A percentile compares a stretch with the other conserved stretches of the same genome.
Evolutionary conservation across 2,329 filamentous ascomycete genomes (phyloP).

Genomic region (Phoma sp.): DNA sequence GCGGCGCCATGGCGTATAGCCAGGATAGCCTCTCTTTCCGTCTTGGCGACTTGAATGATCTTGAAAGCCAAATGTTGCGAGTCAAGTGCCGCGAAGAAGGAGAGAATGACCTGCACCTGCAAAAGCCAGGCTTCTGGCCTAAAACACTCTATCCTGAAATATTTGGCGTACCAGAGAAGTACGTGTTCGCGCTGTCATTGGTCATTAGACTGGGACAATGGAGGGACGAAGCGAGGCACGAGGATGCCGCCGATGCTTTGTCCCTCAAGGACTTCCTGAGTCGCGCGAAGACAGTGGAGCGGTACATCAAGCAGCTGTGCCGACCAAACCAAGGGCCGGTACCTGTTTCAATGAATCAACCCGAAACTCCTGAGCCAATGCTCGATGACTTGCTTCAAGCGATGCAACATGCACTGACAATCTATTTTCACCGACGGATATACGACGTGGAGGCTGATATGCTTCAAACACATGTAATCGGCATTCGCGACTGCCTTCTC

Average conservation of each 20-base stretch:
- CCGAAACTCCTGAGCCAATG: conserved; percentile 10
- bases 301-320: conserved; percentile 36
- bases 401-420: conserved; percentile 54
- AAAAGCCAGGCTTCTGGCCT: conserved; percentile 51
- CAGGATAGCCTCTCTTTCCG: conserved; percentile 47
- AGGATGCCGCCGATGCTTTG: conserved; percentile 9
- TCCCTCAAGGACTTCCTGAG: conserved; percentile 41
- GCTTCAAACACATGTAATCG: conserved; percentile 49
- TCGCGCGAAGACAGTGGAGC: conserved; percentile 46
- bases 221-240: conserved; percentile 43
- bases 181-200: conserved; percentile 40
- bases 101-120: conserved; percentile 56
- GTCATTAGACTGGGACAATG: conserved; percentile 55
- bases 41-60: conserved; percentile 38
- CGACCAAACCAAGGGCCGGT: background rate
- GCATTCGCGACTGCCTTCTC: conserved; percentile 49
- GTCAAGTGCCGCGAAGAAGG: conserved; percentile 50
- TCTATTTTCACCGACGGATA: conserved; percentile 58
- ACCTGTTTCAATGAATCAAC: background rate
- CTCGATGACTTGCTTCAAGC: conserved; percentile 47
- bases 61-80: conserved; percentile 42
- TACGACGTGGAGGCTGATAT: conserved; percentile 53
- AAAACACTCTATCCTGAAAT: conserved; percentile 56
- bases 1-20: conserved; percentile 28
- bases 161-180: conserved; percentile 55